Evolutionary conservation across 257 asterid species (phyloP), one percentile per base, ranked within the genome.

Genomic region (Cordia subcordata): DNA sequence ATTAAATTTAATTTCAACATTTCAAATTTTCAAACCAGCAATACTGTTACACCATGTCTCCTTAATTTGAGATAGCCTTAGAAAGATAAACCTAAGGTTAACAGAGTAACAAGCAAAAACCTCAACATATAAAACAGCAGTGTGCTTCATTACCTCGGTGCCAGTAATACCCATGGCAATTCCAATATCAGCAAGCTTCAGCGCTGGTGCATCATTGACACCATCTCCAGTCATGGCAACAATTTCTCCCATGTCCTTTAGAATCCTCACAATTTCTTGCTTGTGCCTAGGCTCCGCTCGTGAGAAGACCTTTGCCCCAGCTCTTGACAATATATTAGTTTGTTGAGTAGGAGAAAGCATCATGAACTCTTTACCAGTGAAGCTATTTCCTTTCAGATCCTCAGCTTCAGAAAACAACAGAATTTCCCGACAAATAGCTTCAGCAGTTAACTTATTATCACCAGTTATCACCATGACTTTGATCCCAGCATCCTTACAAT

Each of bases 151-250:
- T 64, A 87, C 98, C 98, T 91, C 98, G 27, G 96, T 85, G 50
- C 96, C 96, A 18, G 96, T 67, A 39, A 91, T 79, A 42, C 98
- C 98, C 98, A 91, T 91, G 32, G 98, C 94, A 49, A 90, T 87
- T 46, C 98, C 98, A 66, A 91, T 83, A 70, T 87, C 95, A 55
- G 98, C 96, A 33, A 85, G 90, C 77, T 87, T 91, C 13, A 91
- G 65, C 4, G 98, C 96, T 44, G 98, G 98, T 49, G 98, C 98
- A 79, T 91, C 98, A 68, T 88, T 91, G 39, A 91, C 95, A 15
- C 98, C 98, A 68, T 91, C 98, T 32, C 98, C 98, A 37, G 96
- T 91, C 96, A 91, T 91, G 12, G 98, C 96, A 72, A 91, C 98
- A 40, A 91, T 63, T 72, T 87, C 96, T 4, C 88, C 95, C 80